Evolutionary conservation across 116 monocot genomes (phyloP), one percentile per base, ranked within the genome.

Genomic region (Cymodocea nodosa): DNA sequence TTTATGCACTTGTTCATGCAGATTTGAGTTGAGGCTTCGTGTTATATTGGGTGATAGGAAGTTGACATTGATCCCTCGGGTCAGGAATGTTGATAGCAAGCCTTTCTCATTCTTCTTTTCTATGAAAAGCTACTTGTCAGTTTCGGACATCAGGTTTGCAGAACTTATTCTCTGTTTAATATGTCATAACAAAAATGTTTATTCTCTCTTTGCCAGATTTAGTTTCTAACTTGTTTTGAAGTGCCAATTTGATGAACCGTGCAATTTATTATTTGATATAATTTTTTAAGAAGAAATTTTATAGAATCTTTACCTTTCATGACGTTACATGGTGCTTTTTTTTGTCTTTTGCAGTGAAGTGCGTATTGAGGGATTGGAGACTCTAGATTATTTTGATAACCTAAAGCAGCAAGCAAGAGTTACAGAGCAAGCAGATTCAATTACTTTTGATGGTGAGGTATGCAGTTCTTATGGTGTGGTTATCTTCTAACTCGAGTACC

Each of bases 361-460:
- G 10, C 75, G 87, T 37, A 76, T 92, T 4, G 91, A 92, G 76
- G 91, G 91, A 52, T 70, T 92, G 70, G 91, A 92, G 76, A 92
- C 87, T 59, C 69, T 92, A 61, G 87, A 92, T 80, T 92, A 92
- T 71, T 77, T 87, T 34, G 91, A 92, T 78, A 87, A 84, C 76
- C 63, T 92, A 50, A 59, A 77, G 51, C 75, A 82, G 1, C 80
- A 67, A 56, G 66, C 68, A 18, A 78, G 82, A 59, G 76, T 82
- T 69, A 87, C 91, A 34, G 91, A 92, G 69, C 87, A 92, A 84
- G 84, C 82, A 51, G 91, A 92, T 78, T 87, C 91, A 19, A 78
- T 92, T 53, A 84, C 84, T 16, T 92, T 92, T 74, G 87, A 92
- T 75, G 79, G 77, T 34, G 87, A 87, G 80, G 91, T 87, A 73